phyloP scores from a whole-genome alignment of 495 filamentous ascomycete species.

The Hyaloscypha finlandica region DNA sequence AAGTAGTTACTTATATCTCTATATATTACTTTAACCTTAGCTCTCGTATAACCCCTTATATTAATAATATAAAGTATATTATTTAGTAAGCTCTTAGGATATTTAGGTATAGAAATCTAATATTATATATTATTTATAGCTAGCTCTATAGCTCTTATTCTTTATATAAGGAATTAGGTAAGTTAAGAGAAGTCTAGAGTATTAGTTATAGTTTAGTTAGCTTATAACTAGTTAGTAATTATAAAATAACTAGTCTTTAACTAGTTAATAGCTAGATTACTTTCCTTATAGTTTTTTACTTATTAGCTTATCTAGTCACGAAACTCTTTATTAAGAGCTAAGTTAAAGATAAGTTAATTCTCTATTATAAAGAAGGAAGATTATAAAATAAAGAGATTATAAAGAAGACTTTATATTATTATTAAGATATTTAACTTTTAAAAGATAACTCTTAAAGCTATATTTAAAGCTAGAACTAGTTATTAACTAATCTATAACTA shows the following conservation, averaged over 20 bases:
- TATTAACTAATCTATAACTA: neutral
- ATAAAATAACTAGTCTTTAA: neutral
- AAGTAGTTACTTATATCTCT: neutral
- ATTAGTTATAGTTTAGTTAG: constrained; percentile 1
- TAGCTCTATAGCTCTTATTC: neutral
- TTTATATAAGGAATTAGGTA: neutral
- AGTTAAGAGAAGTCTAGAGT: neutral
- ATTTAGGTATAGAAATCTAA: constrained; percentile 1
- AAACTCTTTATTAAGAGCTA: constrained; percentile 1
- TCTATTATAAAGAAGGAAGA: neutral
- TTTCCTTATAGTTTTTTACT: neutral
- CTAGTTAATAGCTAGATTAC: neutral
- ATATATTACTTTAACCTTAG: neutral
- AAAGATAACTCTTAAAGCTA: neutral
- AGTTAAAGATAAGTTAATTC: constrained; percentile 2
- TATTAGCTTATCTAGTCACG: neutral
- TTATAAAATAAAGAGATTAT: neutral
- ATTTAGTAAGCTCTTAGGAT: constrained; percentile 2
- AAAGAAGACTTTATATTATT: neutral
- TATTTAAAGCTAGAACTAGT: neutral
- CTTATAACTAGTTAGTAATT: neutral
- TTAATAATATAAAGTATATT: neutral
- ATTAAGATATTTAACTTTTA: neutral
- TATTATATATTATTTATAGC: constrained; percentile 2
- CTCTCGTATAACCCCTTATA: neutral